Base-by-base conservation (phyloP, 129 eudicot species). In the Saussurea involucrata region DNA sequence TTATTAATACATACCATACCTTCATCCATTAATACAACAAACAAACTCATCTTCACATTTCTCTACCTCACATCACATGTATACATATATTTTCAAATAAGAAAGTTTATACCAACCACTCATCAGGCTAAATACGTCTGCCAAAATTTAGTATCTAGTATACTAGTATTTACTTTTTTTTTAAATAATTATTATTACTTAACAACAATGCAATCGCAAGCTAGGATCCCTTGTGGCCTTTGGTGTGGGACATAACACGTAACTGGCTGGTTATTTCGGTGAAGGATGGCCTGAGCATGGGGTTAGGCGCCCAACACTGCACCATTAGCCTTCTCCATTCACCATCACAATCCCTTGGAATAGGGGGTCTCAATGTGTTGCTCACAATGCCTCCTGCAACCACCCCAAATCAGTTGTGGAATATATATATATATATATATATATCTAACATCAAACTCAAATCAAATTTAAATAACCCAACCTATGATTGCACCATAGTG, bases 401-500 rank as follows among this genome's bases (percentile, higher is more conserved):
- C 7, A 5, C 7, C 29, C 29, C 3, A 27, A 27, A 27, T 27
- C 29, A 27, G 3, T 27, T 27, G 2, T 27, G 0, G 29, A 66
- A 8, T n/a, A n/a, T n/a, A n/a, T n/a, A n/a, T n/a, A n/a, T n/a
- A n/a, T n/a, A n/a, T n/a, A n/a, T n/a, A n/a, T n/a, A n/a, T n/a
- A n/a, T n/a, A n/a, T 6, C 28, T 25, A 24, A 2, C 24, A 64
- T 4, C 10, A 25, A 64, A 10, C 40, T 34, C 6, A 5, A 34
- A 34, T 34, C 36, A 32, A 32, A 32, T 32, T n/a, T 31, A 31
- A 31, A 3, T 31, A 33, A 77, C 12, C 83, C 11, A 71, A 92
- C 98, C 98, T 86, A 93, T 90, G 55, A 93, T 90, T 77, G 97
- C 97, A 79, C 98, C 98, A 81, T 93, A 90, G 78, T 93, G 98